Evolutionary conservation across 1,284 basidiomycete genomes (phyloP).

Genomic region (Agaricales sp.): DNA sequence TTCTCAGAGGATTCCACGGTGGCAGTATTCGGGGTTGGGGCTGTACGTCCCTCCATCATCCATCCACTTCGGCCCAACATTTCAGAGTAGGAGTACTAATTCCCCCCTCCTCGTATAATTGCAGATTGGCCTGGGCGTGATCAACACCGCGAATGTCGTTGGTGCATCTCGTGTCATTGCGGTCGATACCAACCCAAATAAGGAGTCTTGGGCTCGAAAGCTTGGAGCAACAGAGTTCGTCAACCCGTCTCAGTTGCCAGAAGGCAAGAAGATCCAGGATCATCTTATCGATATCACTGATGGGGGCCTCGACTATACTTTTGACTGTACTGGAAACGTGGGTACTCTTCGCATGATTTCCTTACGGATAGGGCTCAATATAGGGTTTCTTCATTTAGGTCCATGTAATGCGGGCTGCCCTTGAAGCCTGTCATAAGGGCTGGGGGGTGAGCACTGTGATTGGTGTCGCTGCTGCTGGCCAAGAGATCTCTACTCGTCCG

Average conservation of each 20-base stretch:
- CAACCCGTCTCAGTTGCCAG: slow-evolving; percentile 71
- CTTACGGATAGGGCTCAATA: too few relatives aligned
- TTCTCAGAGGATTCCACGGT: slow-evolving; percentile 70
- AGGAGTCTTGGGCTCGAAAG: slow-evolving; percentile 83
- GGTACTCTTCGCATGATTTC: slow-evolving; percentile 14
- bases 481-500: slow-evolving; percentile 95
- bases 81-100: neutral
- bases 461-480: slow-evolving; percentile 91
- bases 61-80: too few relatives aligned
- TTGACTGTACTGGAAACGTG: slow-evolving; percentile 93
- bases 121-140: slow-evolving; percentile 84
- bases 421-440: slow-evolving; percentile 98
- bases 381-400: slow-evolving; percentile 37
- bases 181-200: slow-evolving; percentile 82
- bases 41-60: slow-evolving; percentile 24
- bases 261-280: slow-evolving; percentile 81
- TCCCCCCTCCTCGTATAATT: too few relatives aligned
- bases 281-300: slow-evolving; percentile 90
- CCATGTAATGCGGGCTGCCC: slow-evolving; percentile 89
- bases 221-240: slow-evolving; percentile 98
- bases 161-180: slow-evolving; percentile 88
- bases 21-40: slow-evolving; percentile 93
- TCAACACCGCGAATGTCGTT: slow-evolving; percentile 74
- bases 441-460: slow-evolving; percentile 97
- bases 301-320: slow-evolving; percentile 96